phyloP scores from a whole-genome alignment of 164 flowering plant species.

The Taxillus chinensis region DNA sequence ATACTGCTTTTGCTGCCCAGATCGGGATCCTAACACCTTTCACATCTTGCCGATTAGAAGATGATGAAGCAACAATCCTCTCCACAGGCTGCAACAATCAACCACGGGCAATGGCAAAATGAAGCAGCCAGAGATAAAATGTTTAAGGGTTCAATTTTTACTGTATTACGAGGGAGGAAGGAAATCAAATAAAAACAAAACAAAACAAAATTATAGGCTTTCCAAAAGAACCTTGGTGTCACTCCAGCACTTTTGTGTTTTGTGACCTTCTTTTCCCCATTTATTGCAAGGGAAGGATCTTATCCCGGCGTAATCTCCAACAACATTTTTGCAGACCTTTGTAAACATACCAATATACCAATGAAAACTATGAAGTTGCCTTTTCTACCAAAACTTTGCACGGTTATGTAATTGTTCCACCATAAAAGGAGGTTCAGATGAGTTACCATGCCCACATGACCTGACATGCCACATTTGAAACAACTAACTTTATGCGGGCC shows the following conservation, averaged over 20 bases:
- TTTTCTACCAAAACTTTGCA: not conserved
- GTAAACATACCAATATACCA: not conserved
- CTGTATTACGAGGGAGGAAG: not conserved
- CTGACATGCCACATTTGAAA: slow-evolving; percentile 21
- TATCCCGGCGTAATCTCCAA: not conserved
- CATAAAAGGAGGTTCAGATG: not conserved
- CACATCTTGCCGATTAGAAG: too few relatives aligned
- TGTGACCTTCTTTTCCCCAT: slow-evolving; percentile 1
- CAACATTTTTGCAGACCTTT: slow-evolving; percentile 1
- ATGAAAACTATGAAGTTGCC: not conserved
- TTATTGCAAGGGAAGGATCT: not conserved
- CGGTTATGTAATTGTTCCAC: not conserved
- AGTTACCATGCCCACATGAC: slow-evolving; percentile 22
- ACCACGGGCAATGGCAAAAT: not conserved
- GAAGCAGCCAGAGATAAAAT: not conserved
- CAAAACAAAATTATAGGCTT: not conserved
- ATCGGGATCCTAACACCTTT: too few relatives aligned
- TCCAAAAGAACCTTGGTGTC: not conserved
- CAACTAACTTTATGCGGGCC: slow-evolving; percentile 16
- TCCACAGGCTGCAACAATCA: too few relatives aligned
- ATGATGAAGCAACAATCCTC: too few relatives aligned
- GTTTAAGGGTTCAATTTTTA: not conserved
- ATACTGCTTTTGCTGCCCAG: too few relatives aligned
- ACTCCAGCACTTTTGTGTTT: not conserved
- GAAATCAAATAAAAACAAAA: too few relatives aligned